Evolutionary conservation across 306 rosid species (phyloP).

Genomic region (Mimosa bimucronata): DNA sequence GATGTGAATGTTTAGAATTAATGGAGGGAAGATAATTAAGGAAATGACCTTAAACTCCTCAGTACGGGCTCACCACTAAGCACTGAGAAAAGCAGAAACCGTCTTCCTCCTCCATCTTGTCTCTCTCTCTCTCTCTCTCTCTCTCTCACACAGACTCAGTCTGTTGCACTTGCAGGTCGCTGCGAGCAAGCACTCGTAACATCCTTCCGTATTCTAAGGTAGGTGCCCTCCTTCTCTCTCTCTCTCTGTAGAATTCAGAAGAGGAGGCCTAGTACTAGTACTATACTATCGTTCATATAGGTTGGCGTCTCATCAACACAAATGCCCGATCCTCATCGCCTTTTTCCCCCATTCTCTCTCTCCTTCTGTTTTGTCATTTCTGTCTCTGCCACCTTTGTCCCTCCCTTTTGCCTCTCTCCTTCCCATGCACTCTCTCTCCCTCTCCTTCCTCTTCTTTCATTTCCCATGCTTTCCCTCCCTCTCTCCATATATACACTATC

Average conservation of each 20-base stretch:
- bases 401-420: conserved; percentile 5
- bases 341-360: too few species aligned
- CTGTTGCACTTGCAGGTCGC: background rate
- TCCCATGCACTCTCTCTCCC: conserved; percentile 4
- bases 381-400: conserved; percentile 54
- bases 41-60: background rate
- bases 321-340: too few species aligned
- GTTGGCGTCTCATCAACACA: conserved; percentile 21
- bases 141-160: too few species aligned
- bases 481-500: background rate
- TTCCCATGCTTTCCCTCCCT: background rate
- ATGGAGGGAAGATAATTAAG: background rate
- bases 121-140: background rate
- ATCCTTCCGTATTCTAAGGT: conserved; percentile 5
- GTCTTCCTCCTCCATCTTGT: background rate
- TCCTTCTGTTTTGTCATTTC: conserved; percentile 42
- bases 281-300: background rate
- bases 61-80: too few species aligned
- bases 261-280: background rate
- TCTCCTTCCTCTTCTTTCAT: background rate
- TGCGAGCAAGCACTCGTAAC: background rate
- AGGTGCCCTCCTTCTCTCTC: background rate
- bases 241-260: background rate
- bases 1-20: too few species aligned
- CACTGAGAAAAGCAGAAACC: too few species aligned